Base-by-base conservation (phyloP, 1,139 yeast species). In the Ogataea hybrid region DNA sequence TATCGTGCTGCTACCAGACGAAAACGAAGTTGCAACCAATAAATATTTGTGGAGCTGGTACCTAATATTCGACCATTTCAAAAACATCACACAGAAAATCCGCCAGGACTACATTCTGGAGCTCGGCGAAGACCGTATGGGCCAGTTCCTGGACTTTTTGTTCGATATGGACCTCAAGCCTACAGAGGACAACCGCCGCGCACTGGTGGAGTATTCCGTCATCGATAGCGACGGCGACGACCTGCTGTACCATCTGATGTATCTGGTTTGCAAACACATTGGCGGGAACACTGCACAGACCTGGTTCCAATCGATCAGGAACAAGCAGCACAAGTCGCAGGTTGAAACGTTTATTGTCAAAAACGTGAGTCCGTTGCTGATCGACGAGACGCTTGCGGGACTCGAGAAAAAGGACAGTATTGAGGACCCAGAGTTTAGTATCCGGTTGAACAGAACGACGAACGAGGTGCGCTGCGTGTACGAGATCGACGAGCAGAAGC, bases 401-500 rank as follows among this genome's bases (percentile, higher is more conserved):
- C 43, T 59, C 12, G 43, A 48, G 6, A 57, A 75, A 25, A 64
- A 64, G 41, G 62, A 59, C 4, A 44, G 53, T 0, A 33, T 60
- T 33, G 69, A 66, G 27, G 82, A 81, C 51, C 81, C 79, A 34
- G 79, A 81, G 33, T 65, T 83, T 55, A 69, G 72, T 5, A 75
- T 88, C 43, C 84, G 78, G 59, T 72, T 87, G 21, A 82, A 83
- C 57, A 70, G 68, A 40, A 69, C 72, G 6, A 69, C 79, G 8
- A 78, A 81, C 49, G 97, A 89, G 59, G 78, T 92, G 50, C 79
- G 76, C 48, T 83, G 92, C 1, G 69, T 73, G 2, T 87, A 87
- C 58, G 71, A 81, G 35, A 85, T 92, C 43, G 99, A 94, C 59
- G 97, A 89, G 43, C 95, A 88, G 56, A 79, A 79, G 15, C 75